These are phyloP conservation scores for Verticillium klebahnii DNA, from an alignment of 2,329 filamentous ascomycete species.

Conservation along the genomic window DNA sequence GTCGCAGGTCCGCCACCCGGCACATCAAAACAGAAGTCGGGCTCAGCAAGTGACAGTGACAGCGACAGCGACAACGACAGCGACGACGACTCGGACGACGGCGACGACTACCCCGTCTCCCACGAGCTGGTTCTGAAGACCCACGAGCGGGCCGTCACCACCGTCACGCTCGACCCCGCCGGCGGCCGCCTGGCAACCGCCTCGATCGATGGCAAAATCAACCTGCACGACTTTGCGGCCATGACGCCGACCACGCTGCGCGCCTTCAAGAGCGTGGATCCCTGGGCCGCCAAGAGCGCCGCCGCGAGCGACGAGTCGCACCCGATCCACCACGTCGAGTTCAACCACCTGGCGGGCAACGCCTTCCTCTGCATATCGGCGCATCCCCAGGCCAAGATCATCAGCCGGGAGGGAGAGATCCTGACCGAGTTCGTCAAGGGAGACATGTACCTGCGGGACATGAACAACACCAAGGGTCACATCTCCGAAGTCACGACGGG, in stretches of 20 bases:
- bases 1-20: slow-evolving; percentile 12
- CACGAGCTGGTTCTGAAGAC: slow-evolving; percentile 92
- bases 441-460: slow-evolving; percentile 96
- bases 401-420: slow-evolving; percentile 83
- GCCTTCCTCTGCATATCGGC: slow-evolving; percentile 84
- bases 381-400: slow-evolving; percentile 82
- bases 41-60: slow-evolving; percentile 32
- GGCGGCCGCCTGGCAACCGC: slow-evolving; percentile 85
- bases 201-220: slow-evolving; percentile 85
- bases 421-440: slow-evolving; percentile 90
- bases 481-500: slow-evolving; percentile 86
- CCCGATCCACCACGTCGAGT: slow-evolving; percentile 79
- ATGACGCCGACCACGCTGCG: slow-evolving; percentile 94
- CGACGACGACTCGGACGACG: slow-evolving; percentile 62
- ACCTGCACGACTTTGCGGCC: slow-evolving; percentile 90
- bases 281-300: slow-evolving; percentile 68
- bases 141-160: slow-evolving; percentile 82
- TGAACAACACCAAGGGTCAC: slow-evolving; percentile 97
- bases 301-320: slow-evolving; percentile 75
- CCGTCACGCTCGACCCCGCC: slow-evolving; percentile 76
- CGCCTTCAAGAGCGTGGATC: slow-evolving; percentile 89
- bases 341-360: slow-evolving; percentile 76
- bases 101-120: slow-evolving; percentile 86
- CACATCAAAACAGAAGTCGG: slow-evolving; percentile 10
- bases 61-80: slow-evolving; percentile 50